Conservation (phyloP, 1,139 yeast species). For the Candida freyschussii region DNA sequence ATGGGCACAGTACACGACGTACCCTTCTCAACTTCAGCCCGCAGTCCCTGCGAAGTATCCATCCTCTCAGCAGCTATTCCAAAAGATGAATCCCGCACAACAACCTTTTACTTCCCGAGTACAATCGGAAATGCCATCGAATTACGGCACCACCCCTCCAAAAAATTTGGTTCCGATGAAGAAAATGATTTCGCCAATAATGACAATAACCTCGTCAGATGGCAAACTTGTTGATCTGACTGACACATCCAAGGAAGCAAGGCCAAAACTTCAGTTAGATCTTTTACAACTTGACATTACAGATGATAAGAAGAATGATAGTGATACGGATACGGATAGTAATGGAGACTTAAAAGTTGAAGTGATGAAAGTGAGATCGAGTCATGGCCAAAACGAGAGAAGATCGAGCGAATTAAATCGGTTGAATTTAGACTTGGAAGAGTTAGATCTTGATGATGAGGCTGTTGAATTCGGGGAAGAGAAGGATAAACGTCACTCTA, state of each 20-base stretch:
- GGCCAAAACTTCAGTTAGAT: conserved; percentile 20
- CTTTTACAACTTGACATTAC: conserved; percentile 16
- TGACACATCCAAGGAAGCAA: conserved; percentile 9
- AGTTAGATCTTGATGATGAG: conserved; percentile 19
- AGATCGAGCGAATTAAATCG: conserved; percentile 19
- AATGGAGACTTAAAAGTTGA: conserved; percentile 21
- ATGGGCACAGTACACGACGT: conserved; percentile 21
- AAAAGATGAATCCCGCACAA: too few relatives aligned
- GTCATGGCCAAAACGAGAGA: conserved; percentile 7
- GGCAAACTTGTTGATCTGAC: conserved; percentile 16
- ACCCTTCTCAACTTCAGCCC: too few relatives aligned
- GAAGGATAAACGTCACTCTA: conserved; percentile 6
- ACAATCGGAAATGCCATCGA: too few relatives aligned
- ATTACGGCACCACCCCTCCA: too few relatives aligned
- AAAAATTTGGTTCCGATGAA: too few relatives aligned
- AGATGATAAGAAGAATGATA: conserved; percentile 4
- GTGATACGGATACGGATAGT: conserved; percentile 18
- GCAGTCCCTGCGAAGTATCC: too few relatives aligned
- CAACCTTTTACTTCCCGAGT: too few relatives aligned
- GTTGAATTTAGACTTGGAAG: conserved; percentile 20
- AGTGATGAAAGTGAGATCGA: conserved; percentile 14
- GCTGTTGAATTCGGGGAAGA: conserved; percentile 7
- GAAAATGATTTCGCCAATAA: conserved; percentile 8
- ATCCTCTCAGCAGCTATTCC: too few relatives aligned
- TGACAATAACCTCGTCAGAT: conserved; percentile 8